Evolutionary conservation across 2,329 filamentous ascomycete genomes (phyloP).

Genomic region (Thelonectria rubi): DNA sequence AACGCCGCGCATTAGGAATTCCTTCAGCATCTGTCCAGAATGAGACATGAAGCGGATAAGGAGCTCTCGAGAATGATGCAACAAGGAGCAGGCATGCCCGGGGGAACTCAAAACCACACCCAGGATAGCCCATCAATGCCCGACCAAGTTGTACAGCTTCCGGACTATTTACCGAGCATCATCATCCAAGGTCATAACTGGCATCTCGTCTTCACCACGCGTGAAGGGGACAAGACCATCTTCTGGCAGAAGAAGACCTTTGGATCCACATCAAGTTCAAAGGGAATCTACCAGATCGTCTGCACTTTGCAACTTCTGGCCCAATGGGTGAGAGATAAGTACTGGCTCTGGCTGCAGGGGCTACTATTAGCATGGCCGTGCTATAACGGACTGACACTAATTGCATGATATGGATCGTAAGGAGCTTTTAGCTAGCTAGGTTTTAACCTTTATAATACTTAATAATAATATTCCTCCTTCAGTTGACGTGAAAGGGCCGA

Average conservation of each 20-base stretch:
- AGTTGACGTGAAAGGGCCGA: no score
- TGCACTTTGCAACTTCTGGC: slow-evolving; percentile 23
- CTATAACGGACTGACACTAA: neutral
- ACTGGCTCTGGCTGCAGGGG: slow-evolving; percentile 11
- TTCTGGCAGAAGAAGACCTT: slow-evolving; percentile 24
- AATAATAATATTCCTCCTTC: no score
- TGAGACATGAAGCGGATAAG: neutral
- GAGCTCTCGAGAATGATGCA: neutral
- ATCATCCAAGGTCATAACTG: slow-evolving; percentile 28
- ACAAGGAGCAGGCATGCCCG: neutral
- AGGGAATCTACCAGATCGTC: slow-evolving; percentile 30
- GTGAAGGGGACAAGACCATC: slow-evolving; percentile 14
- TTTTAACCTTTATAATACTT: no score
- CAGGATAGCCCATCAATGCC: neutral
- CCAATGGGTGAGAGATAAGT: slow-evolving; percentile 19
- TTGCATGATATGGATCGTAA: neutral
- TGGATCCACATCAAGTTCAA: slow-evolving; percentile 23
- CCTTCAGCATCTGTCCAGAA: neutral
- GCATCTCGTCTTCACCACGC: slow-evolving; percentile 23
- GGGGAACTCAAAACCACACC: neutral
- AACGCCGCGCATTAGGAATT: slow-evolving; percentile 17
- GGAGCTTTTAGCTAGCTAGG: no score
- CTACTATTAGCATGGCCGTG: neutral
- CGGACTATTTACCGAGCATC: slow-evolving; percentile 13
- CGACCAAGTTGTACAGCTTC: neutral